These are phyloP conservation scores for Litsea cubeba DNA, from an alignment of 164 flowering plant species.

Conservation along the genomic window DNA sequence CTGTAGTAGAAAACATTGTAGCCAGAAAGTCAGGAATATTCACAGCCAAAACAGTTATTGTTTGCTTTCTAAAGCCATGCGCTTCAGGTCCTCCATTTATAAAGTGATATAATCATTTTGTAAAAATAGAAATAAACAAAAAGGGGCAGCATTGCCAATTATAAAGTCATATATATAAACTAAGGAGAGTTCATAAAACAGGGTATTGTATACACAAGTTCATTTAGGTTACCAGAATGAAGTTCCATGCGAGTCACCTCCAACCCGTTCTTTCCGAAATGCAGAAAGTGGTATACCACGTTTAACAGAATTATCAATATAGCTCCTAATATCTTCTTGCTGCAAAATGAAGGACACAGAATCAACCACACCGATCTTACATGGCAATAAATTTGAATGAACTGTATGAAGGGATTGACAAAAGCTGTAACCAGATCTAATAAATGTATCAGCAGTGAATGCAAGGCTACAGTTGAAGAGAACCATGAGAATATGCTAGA, in stretches of 20 bases:
- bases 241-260: constrained; percentile 91
- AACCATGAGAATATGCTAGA: not conserved
- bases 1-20: no score
- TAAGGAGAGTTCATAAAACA: not conserved
- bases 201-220: not conserved
- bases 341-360: constrained; percentile 35
- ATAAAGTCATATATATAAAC: not conserved
- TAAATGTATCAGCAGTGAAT: not conserved
- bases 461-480: not conserved
- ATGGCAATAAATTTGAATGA: not conserved
- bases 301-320: constrained; percentile 77
- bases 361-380: not conserved
- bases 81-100: not conserved
- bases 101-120: not conserved
- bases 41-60: no score
- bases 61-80: not conserved
- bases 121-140: no score
- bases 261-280: constrained; percentile 91
- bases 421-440: not conserved
- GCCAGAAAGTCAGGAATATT: no score
- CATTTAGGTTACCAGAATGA: constrained; percentile 65
- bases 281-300: constrained; percentile 75
- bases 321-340: constrained; percentile 97
- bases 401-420: not conserved
- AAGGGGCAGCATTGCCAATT: not conserved